A percentile compares a stretch with the other conserved stretches of the same genome.
These are phyloP conservation scores for Neonectria punicea DNA, from an alignment of 2,329 filamentous ascomycete species.

Conservation along the genomic window DNA sequence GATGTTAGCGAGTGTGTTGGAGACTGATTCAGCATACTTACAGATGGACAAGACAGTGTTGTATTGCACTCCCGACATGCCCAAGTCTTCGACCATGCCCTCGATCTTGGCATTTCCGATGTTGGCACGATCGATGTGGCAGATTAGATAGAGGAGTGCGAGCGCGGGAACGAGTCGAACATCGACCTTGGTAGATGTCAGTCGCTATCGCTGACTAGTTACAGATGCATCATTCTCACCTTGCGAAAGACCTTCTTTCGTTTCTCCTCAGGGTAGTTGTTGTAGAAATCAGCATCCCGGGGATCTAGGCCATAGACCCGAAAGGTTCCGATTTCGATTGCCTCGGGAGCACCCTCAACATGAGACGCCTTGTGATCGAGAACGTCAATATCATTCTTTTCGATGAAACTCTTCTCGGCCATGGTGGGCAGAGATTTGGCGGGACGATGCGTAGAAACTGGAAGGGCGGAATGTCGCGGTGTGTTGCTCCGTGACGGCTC, in stretches of 20 bases:
- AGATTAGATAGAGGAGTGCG: conserved; percentile 66
- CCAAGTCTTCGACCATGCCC: conserved; percentile 47
- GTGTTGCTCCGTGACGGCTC: conserved; percentile 11
- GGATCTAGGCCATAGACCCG: conserved; percentile 36
- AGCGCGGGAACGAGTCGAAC: conserved; percentile 57
- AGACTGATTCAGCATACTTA: conserved; percentile 67
- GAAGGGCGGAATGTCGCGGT: background rate
- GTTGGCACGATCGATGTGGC: conserved; percentile 67
- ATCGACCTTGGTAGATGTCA: conserved; percentile 43
- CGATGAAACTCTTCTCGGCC: conserved; percentile 35
- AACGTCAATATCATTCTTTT: conserved; percentile 35
- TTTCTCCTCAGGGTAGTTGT: conserved; percentile 35
- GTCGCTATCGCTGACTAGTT: background rate
- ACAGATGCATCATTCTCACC: background rate
- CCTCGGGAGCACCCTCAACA: conserved; percentile 29
- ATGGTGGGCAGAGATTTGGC: conserved; percentile 17
- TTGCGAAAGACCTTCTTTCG: conserved; percentile 38
- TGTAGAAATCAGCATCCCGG: conserved; percentile 39
- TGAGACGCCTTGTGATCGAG: conserved; percentile 30
- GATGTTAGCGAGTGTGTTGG: background rate
- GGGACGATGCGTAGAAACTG: background rate
- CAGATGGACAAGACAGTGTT: conserved; percentile 65
- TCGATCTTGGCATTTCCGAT: conserved; percentile 62
- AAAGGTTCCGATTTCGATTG: conserved; percentile 35
- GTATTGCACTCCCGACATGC: conserved; percentile 68